Evolutionary conservation across 805 yeast species (phyloP), one percentile per base, ranked within the genome.

Genomic region (Candida insectorum): DNA sequence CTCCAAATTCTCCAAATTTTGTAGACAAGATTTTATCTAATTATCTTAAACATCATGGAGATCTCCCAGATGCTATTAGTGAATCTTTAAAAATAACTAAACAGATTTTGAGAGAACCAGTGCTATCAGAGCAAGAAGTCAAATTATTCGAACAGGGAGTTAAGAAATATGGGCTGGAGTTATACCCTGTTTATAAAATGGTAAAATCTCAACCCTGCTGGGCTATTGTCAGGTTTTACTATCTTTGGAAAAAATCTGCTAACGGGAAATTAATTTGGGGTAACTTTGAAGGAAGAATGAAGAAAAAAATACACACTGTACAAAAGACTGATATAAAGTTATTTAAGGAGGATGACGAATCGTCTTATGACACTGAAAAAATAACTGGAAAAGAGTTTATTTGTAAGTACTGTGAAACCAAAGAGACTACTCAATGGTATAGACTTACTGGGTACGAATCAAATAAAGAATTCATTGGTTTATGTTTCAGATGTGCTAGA

Each of bases 221-320:
- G 0, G 85, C 81, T 81, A 68, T 88, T 42, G 97, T 91, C 2
- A 61, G 97, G 37, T 88, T 71, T 53, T 91, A 87, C 50, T 91
- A 91, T 49, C 62, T 86, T 33, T 91, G 97, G 97, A 89, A 89
- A 58, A 89, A 89, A 54, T 82, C 95, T 0, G 63, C 73, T 19
- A 69, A 69, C 27, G 97, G 97, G 0, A 79, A 74, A 41, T 51
- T 54, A 26, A 83, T 87, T 12, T 85, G 97, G 95, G 95, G 86
- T 22, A 79, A 81, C 49, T 85, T 61, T 51, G 79, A 78, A 26
- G 94, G 93, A 1, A 60, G 95, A 32, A 56, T 69, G 25, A 77
- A 77, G 44, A 83, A 82, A 51, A 75, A 77, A 45, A 40, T 65
- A 22, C 78, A 73, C 41, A 45, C 19, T 43, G 44, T 37, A 39